Evolutionary conservation across 2,329 filamentous ascomycete genomes (phyloP).

Genomic region (Colletotrichum kahawae): DNA sequence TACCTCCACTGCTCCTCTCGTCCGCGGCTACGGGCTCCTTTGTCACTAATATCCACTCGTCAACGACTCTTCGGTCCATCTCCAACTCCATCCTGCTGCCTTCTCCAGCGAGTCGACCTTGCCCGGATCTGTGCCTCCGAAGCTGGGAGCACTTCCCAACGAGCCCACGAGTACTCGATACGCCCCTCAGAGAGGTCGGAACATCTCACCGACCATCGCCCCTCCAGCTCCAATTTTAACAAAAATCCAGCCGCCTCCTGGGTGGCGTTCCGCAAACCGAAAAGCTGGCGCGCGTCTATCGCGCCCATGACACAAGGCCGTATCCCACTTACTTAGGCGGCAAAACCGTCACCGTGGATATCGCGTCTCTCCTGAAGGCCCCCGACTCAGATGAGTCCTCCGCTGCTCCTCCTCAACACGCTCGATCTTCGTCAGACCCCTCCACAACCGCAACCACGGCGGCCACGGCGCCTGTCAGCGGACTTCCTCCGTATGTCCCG

Average conservation of each 20-base stretch:
- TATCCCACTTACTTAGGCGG: slow-evolving; percentile 35
- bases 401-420: slow-evolving; percentile 46
- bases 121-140: neutral
- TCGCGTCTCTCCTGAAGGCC: slow-evolving; percentile 84
- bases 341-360: slow-evolving; percentile 84
- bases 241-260: slow-evolving; percentile 1
- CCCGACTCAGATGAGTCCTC: slow-evolving; percentile 75
- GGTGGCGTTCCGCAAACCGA: slow-evolving; percentile 15
- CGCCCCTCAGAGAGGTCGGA: neutral
- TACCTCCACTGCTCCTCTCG: neutral
- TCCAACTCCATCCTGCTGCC: neutral
- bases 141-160: neutral
- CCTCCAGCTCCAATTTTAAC: neutral
- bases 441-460: slow-evolving; percentile 27
- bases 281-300: slow-evolving; percentile 23
- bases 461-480: slow-evolving; percentile 22
- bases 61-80: neutral
- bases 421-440: slow-evolving; percentile 41
- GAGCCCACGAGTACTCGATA: neutral
- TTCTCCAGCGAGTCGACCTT: neutral
- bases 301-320: slow-evolving; percentile 34
- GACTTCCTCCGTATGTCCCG: slow-evolving; percentile 21
- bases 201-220: slow-evolving; percentile 5
- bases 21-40: neutral
- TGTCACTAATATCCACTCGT: neutral